A percentile compares a stretch with the other conserved stretches of the same genome.
Evolutionary conservation across 2,329 filamentous ascomycete species (phyloP).

Genomic region (Nothopassalora personata): DNA sequence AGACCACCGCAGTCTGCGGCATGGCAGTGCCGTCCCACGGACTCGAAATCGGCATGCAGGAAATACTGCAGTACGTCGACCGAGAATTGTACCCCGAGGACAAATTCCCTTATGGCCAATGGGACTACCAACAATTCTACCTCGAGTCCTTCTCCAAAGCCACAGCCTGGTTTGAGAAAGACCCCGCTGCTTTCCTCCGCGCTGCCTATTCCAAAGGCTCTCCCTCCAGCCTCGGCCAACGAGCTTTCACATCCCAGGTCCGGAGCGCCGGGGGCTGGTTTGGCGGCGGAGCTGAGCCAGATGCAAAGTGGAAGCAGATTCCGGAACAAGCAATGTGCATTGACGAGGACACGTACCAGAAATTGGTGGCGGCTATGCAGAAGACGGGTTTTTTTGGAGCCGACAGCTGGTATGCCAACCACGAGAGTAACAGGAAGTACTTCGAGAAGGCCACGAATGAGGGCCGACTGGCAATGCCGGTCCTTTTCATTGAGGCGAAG

Average conservation of each 20-base stretch:
- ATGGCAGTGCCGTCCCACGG: conserved; percentile 39
- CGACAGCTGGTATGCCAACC: conserved; percentile 42
- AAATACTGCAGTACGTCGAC: conserved; percentile 35
- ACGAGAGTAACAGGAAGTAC: conserved; percentile 40
- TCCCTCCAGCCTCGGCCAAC: conserved; percentile 26
- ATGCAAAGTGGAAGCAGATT: conserved; percentile 28
- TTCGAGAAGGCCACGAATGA: conserved; percentile 34
- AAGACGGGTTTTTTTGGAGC: conserved; percentile 38
- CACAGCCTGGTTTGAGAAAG: conserved; percentile 15
- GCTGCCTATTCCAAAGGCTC: conserved; percentile 24
- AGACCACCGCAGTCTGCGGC: conserved; percentile 27
- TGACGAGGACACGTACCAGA: conserved; percentile 28
- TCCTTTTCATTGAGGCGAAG: conserved; percentile 37
- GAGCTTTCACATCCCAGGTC: conserved; percentile 17
- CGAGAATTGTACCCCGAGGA: conserved; percentile 44
- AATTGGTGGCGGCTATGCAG: conserved; percentile 34
- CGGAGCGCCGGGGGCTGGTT: conserved; percentile 32
- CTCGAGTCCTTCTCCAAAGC: conserved; percentile 25
- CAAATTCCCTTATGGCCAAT: conserved; percentile 37
- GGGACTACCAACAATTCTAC: conserved; percentile 34
- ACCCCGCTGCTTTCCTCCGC: conserved; percentile 26
- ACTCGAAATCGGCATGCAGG: conserved; percentile 39
- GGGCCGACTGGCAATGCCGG: conserved; percentile 32
- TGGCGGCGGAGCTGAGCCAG: conserved; percentile 24
- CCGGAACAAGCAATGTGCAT: conserved; percentile 28